These are phyloP conservation scores for Sporothrix pseudoabietina DNA, from an alignment of 2,329 filamentous ascomycete species.

Conservation along the genomic window DNA sequence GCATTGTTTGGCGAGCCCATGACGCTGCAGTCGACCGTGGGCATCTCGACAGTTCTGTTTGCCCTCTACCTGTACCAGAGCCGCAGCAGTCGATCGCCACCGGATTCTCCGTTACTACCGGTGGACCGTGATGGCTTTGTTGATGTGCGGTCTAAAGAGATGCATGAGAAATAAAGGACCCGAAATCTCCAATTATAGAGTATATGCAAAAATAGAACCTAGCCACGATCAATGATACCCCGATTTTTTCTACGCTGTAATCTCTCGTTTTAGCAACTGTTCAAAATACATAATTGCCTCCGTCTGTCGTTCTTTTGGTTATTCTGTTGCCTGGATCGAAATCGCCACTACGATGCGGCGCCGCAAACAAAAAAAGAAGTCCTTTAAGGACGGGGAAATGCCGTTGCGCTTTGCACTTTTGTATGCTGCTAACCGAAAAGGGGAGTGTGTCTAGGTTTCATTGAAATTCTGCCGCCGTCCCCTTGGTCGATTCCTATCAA, in stretches of 20 bases:
- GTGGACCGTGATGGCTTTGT: neutral
- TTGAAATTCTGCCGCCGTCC: neutral
- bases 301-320: neutral
- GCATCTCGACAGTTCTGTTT: conserved; percentile 15
- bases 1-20: conserved; percentile 20
- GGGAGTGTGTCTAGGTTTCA: neutral
- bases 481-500: neutral
- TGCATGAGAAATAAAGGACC: neutral
- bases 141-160: neutral
- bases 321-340: neutral
- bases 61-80: conserved; percentile 22
- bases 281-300: too few species aligned
- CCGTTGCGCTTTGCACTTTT: neutral
- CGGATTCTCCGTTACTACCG: conserved; percentile 5
- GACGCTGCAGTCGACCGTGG: conserved; percentile 21
- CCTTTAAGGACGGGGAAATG: neutral
- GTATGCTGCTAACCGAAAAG: neutral
- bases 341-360: conserved; percentile 2
- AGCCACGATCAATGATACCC: conserved; percentile 13
- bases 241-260: neutral
- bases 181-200: neutral
- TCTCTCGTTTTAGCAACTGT: neutral
- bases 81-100: conserved; percentile 5
- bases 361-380: neutral
- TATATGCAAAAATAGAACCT: neutral